Conservation (phyloP, 495 filamentous ascomycete species). For the Endocarpon pusillum region DNA sequence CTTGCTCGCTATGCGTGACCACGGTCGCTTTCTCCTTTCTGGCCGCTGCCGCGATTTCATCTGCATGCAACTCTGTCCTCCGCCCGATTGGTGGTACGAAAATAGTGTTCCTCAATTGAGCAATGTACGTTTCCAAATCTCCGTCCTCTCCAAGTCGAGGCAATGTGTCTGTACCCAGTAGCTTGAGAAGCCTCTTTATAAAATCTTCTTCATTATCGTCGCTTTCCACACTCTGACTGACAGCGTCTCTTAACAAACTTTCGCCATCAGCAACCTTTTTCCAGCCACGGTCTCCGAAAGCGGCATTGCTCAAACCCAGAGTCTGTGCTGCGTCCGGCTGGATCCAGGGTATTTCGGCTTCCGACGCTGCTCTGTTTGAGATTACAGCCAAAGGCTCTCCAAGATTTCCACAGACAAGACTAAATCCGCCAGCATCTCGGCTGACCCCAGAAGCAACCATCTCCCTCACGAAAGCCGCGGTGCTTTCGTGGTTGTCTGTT, state of each 20-base stretch:
- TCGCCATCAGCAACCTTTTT: slow-evolving; percentile 59
- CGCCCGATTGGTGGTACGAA: slow-evolving; percentile 65
- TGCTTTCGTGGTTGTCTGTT: slow-evolving; percentile 23
- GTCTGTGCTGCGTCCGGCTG: slow-evolving; percentile 43
- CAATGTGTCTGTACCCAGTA: slow-evolving; percentile 58
- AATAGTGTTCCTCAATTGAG: slow-evolving; percentile 56
- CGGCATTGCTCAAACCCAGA: slow-evolving; percentile 73
- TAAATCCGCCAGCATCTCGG: slow-evolving; percentile 74
- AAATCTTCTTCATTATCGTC: slow-evolving; percentile 42
- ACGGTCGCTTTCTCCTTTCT: slow-evolving; percentile 12
- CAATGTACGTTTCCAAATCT: slow-evolving; percentile 51
- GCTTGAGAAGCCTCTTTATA: slow-evolving; percentile 47
- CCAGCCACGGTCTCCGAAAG: slow-evolving; percentile 57
- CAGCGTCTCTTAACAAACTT: slow-evolving; percentile 26
- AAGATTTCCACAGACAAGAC: slow-evolving; percentile 70
- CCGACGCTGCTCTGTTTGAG: slow-evolving; percentile 62
- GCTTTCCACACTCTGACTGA: slow-evolving; percentile 28
- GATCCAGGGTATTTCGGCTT: slow-evolving; percentile 47
- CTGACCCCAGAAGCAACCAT: slow-evolving; percentile 37
- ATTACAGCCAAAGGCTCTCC: slow-evolving; percentile 68
- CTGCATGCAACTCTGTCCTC: slow-evolving; percentile 29
- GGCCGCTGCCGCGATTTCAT: slow-evolving; percentile 32
- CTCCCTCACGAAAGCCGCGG: slow-evolving; percentile 47
- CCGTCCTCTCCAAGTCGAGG: slow-evolving; percentile 39
- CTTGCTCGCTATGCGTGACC: slow-evolving; percentile 9